Evolutionary conservation across 495 filamentous ascomycete species (phyloP).

Genomic region (Aspergillus conjunctus): DNA sequence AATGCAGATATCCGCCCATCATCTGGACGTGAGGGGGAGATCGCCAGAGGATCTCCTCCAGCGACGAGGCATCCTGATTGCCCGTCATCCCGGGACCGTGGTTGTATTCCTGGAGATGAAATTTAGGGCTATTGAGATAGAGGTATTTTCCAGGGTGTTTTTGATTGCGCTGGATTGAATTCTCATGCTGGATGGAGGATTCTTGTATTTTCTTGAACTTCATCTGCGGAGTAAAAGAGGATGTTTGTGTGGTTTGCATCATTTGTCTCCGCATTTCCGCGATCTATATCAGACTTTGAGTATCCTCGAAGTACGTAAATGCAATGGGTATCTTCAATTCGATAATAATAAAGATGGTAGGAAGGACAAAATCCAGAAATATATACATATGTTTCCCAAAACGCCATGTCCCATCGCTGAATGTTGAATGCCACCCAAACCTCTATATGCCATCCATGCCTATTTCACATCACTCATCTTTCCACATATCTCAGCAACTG

Average conservation of each 20-base stretch:
- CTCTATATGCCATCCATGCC: conserved; percentile 17
- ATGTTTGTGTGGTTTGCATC: conserved; percentile 20
- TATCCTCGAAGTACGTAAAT: neutral
- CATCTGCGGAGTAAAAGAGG: conserved; percentile 7
- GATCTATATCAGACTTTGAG: too few relatives aligned
- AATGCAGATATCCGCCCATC: conserved; percentile 58
- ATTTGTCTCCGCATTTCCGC: neutral
- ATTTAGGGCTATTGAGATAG: neutral
- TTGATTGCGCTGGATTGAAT: neutral
- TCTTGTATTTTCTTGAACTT: neutral
- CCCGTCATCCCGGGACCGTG: conserved; percentile 29
- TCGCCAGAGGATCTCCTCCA: conserved; percentile 81
- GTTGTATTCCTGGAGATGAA: neutral
- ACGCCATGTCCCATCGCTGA: conserved; percentile 30
- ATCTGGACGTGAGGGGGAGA: conserved; percentile 59
- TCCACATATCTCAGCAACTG: conserved; percentile 22
- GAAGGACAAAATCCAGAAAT: neutral
- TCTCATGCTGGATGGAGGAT: neutral
- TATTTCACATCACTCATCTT: conserved; percentile 13
- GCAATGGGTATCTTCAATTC: neutral
- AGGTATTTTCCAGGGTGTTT: neutral
- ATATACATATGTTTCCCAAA: conserved; percentile 3
- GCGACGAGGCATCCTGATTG: conserved; percentile 55
- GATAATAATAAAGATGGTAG: neutral
- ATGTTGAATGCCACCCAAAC: conserved; percentile 38